Conservation (phyloP, 2,329 filamentous ascomycete genomes). For the Mariannaea sp. region DNA sequence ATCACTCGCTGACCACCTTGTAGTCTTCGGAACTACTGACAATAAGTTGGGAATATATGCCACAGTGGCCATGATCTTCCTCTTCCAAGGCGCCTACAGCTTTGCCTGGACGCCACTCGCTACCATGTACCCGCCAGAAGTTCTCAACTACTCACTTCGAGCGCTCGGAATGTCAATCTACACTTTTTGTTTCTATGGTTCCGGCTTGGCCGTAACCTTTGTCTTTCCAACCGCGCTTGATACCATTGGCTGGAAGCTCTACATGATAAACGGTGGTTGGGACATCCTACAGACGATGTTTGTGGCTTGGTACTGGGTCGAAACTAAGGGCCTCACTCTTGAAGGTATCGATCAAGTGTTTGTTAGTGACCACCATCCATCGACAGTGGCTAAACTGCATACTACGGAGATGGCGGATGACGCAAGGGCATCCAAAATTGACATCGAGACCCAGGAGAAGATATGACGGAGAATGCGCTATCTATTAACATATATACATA, state of each 20-base stretch:
- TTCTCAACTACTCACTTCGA: conserved; percentile 54
- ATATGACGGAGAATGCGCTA: no score
- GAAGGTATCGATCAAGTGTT: not conserved
- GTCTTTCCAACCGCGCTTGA: conserved; percentile 24
- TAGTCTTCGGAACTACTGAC: conserved; percentile 30
- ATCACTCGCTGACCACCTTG: not conserved
- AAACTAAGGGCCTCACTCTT: conserved; percentile 2
- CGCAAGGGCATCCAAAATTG: no score
- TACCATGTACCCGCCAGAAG: conserved; percentile 53
- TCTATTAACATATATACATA: no score
- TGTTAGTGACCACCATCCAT: no score
- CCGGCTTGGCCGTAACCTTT: conserved; percentile 20
- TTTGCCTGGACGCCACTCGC: conserved; percentile 39
- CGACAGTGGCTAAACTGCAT: no score
- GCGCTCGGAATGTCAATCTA: conserved; percentile 40
- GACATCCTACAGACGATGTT: not conserved
- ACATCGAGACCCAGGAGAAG: no score
- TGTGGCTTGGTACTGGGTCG: conserved; percentile 30
- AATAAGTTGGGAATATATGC: conserved; percentile 40
- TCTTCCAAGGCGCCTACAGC: conserved; percentile 55
- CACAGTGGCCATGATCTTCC: conserved; percentile 53
- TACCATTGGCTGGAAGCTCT: conserved; percentile 32
- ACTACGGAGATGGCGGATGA: no score
- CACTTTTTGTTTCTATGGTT: conserved; percentile 22
- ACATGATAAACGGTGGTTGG: conserved; percentile 34